These are phyloP conservation scores for Aureobasidium sp. DNA, from an alignment of 2,329 filamentous ascomycete genomes.

Conservation along the genomic window DNA sequence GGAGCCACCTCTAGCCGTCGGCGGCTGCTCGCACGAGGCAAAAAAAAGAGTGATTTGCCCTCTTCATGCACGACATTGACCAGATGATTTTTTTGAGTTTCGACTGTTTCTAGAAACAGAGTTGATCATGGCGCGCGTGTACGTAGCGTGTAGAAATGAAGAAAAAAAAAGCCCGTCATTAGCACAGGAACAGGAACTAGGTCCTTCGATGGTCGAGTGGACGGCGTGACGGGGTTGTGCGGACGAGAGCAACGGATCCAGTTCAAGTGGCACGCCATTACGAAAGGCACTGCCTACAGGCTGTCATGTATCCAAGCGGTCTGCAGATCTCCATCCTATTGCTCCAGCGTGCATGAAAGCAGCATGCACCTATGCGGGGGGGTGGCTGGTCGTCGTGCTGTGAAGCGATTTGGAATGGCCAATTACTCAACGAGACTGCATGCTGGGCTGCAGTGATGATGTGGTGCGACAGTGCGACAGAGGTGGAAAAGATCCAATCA, in stretches of 20 bases:
- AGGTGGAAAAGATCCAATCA: background rate
- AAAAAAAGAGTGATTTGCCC: background rate
- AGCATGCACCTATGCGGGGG: slow-evolving; percentile 8
- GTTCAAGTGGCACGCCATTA: slow-evolving; percentile 5
- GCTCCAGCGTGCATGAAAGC: background rate
- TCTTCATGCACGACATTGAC: slow-evolving; percentile 13
- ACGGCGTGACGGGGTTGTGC: slow-evolving; percentile 5
- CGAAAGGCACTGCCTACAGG: slow-evolving; percentile 7
- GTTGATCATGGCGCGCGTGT: background rate
- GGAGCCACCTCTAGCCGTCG: slow-evolving; percentile 6
- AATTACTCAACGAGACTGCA: slow-evolving; percentile 2
- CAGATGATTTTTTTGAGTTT: background rate
- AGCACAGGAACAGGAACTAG: background rate
- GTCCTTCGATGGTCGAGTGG: background rate
- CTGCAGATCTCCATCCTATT: slow-evolving; percentile 11
- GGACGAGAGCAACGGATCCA: background rate
- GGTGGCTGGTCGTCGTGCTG: background rate
- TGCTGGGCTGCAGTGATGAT: background rate
- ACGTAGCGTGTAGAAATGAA: background rate
- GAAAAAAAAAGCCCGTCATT: background rate
- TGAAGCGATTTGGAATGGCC: slow-evolving; percentile 1
- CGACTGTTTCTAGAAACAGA: slow-evolving; percentile 6
- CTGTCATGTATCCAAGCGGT: slow-evolving; percentile 11
- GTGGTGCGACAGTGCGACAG: background rate
- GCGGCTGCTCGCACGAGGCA: slow-evolving; percentile 5